phyloP scores from a whole-genome alignment of 2,329 filamentous ascomycete genomes.

The Tolypocladium guangdongense region DNA sequence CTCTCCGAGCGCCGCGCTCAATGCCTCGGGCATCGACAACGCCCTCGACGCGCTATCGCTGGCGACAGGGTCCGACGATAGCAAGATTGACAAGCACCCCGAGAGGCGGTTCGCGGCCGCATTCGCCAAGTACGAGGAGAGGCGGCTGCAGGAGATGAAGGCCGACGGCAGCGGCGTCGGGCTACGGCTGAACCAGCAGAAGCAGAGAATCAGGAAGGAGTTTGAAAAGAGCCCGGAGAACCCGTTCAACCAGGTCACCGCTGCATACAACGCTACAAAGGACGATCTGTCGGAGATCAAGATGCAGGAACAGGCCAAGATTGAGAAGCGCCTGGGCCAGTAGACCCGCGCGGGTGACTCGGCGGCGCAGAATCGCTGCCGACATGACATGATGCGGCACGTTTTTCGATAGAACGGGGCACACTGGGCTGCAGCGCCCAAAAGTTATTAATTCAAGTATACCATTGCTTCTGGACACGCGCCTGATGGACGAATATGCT shows the following conservation, averaged over 20 bases:
- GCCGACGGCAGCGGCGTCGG: conserved; percentile 62
- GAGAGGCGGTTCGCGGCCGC: conserved; percentile 82
- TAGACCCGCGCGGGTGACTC: conserved; percentile 5
- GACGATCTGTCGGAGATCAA: conserved; percentile 62
- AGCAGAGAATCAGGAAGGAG: conserved; percentile 77
- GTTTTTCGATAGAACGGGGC: neutral
- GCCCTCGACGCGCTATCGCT: conserved; percentile 78
- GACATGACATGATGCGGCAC: neutral
- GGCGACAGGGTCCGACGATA: conserved; percentile 37
- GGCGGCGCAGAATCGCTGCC: neutral
- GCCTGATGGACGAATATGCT: neutral
- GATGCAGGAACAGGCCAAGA: conserved; percentile 58
- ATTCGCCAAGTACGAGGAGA: conserved; percentile 71
- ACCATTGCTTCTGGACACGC: neutral
- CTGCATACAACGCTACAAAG: conserved; percentile 63
- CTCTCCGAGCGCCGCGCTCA: conserved; percentile 49
- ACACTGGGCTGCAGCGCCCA: neutral
- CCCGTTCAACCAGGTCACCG: conserved; percentile 80
- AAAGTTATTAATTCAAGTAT: neutral
- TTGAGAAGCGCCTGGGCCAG: conserved; percentile 55
- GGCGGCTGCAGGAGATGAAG: conserved; percentile 75
- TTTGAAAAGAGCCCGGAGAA: conserved; percentile 94
- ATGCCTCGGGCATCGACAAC: conserved; percentile 84
- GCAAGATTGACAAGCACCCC: conserved; percentile 79
- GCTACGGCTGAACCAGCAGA: conserved; percentile 71